A percentile compares a stretch with the other conserved stretches of the same genome.
Conservation (phyloP, 371 early-diverging fungal genomes). For the Mucor circinelloides region DNA sequence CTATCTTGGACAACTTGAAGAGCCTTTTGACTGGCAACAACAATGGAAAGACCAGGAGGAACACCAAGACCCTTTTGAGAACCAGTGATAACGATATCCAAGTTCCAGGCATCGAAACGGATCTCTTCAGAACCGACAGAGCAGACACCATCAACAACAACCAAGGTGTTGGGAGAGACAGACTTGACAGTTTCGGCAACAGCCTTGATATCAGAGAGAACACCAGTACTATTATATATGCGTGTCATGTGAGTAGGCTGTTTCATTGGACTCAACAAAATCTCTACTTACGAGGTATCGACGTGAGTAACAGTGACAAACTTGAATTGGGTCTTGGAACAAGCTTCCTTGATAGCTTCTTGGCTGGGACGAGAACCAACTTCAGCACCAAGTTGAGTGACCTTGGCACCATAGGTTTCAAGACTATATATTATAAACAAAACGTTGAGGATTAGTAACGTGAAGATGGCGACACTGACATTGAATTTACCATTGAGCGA, state of each 20-base stretch:
- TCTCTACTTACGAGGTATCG: slow-evolving; percentile 78
- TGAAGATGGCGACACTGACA: neutral
- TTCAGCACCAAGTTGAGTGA: slow-evolving; percentile 70
- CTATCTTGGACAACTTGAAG: slow-evolving; percentile 70
- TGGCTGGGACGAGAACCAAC: slow-evolving; percentile 71
- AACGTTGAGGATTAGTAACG: neutral
- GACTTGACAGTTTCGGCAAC: slow-evolving; percentile 75
- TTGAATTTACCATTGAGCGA: slow-evolving; percentile 79
- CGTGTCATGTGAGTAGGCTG: neutral
- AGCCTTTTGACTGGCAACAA: slow-evolving; percentile 80
- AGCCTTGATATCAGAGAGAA: slow-evolving; percentile 79
- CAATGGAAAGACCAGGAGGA: slow-evolving; percentile 85
- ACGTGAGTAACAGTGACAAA: slow-evolving; percentile 92
- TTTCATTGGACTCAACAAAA: neutral
- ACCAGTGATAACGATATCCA: slow-evolving; percentile 89
- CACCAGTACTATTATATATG: slow-evolving; percentile 67
- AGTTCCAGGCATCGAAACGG: slow-evolving; percentile 88
- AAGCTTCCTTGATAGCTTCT: slow-evolving; percentile 52
- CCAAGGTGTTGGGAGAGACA: slow-evolving; percentile 83
- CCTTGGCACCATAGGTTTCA: slow-evolving; percentile 87
- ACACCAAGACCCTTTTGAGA: slow-evolving; percentile 95
- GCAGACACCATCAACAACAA: slow-evolving; percentile 95
- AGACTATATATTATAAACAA: slow-evolving; percentile 48
- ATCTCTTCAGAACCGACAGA: slow-evolving; percentile 92
- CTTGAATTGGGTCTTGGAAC: slow-evolving; percentile 70